Base-by-base conservation (phyloP, 345 rosid species). In the Microthlaspi erraticum region DNA sequence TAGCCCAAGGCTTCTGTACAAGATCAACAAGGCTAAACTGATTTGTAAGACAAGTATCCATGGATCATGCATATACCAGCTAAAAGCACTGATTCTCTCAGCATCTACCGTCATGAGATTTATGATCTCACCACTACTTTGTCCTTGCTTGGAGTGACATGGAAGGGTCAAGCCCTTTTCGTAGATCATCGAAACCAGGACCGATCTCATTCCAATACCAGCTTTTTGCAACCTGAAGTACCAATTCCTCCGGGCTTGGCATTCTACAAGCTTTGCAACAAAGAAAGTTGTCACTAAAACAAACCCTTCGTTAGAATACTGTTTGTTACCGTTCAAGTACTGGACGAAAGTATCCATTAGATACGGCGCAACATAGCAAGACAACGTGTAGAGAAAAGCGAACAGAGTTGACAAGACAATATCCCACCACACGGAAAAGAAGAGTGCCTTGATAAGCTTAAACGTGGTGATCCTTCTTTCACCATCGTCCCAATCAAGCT, bases 91-190 rank as follows among this genome's bases (percentile, higher is more conserved):
- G 52, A 74, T 74, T 48, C 86, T 64, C 34, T 83, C 82, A 5
- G 84, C 91, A 75, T 87, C 97, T 0, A 89, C 87, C 8, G 81
- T 67, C 73, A 89, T 77, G 46, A 80, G 83, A 54, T 87, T 91
- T 45, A 87, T 75, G 33, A 89, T 82, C 81, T 91, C 90, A 0
- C 93, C 97, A 2, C 86, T 80, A 4, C 86, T 78, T 29, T 85
- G 91, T 11, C 78, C 72, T 53, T 73, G 81, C 56, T 63, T 85
- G 0, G 83, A 80, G 33, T 52, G 70, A 73, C 69, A 77, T 0
- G 91, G 85, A 32, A 88, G 88, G 6, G 72, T 81, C 64, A 91
- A 76, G 44, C 86, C 79, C 73, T 88, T 91, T 49, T 77, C 77
- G 37, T 87, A 91, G 58, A 80, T 66, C 67, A 85, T 69, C 6